phyloP scores from a whole-genome alignment of 2,329 filamentous ascomycete genomes.

The Diaporthe sp. region DNA sequence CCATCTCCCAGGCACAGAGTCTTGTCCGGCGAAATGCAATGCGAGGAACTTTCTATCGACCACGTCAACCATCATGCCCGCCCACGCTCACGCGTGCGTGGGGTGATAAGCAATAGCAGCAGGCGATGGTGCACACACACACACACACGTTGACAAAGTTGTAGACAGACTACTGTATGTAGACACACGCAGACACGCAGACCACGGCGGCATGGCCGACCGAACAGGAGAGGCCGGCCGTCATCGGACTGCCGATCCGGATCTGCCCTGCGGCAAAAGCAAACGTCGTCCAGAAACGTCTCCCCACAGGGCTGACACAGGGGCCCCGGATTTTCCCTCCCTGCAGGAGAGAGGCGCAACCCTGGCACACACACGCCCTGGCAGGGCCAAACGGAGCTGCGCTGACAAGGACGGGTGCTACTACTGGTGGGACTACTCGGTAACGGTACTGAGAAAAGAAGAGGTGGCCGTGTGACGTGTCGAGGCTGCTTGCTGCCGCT shows the following conservation, averaged over 20 bases:
- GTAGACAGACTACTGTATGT: no score
- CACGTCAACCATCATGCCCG: not conserved
- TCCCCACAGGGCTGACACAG: slow-evolving; percentile 32
- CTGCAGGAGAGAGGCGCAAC: not conserved
- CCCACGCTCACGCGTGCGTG: not conserved
- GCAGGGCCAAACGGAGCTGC: not conserved
- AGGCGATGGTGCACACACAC: not conserved
- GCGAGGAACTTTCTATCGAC: not conserved
- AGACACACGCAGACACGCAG: not conserved
- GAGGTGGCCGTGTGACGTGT: slow-evolving; percentile 16
- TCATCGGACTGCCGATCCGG: slow-evolving; percentile 34
- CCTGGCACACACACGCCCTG: not conserved
- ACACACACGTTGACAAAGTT: no score
- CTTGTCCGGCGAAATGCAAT: not conserved
- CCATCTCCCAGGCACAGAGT: not conserved
- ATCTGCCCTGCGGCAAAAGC: slow-evolving; percentile 22
- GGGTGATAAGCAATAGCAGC: not conserved
- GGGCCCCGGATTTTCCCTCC: slow-evolving; percentile 19
- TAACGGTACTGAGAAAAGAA: not conserved
- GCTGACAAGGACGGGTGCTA: not conserved
- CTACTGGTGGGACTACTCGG: no score
- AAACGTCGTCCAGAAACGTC: slow-evolving; percentile 18
- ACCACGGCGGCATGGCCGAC: not conserved
- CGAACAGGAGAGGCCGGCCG: not conserved
- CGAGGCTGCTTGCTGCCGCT: not conserved